Conservation (phyloP, 345 rosid species). For the Linum trigynum region DNA sequence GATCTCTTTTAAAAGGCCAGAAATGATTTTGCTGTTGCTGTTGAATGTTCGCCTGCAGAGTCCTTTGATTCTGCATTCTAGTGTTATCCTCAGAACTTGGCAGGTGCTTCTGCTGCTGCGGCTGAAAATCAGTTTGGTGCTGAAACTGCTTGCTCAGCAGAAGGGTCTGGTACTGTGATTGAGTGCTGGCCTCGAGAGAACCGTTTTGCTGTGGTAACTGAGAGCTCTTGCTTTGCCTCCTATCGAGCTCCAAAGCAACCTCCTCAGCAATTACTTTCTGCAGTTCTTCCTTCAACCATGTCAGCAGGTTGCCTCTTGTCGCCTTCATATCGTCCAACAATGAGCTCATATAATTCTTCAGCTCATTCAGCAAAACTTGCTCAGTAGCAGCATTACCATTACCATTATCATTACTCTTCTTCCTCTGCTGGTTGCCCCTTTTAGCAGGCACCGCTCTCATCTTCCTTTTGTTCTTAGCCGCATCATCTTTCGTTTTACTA, state of each 20-base stretch:
- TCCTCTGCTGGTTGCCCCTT: conserved; percentile 7
- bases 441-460: conserved; percentile 15
- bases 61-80: conserved; percentile 8
- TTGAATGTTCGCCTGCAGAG: conserved; percentile 10
- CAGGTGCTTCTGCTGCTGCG: conserved; percentile 17
- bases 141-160: conserved; percentile 16
- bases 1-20: conserved; percentile 9
- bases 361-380: conserved; percentile 24
- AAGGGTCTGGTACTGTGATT: conserved; percentile 7
- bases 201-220: conserved; percentile 12
- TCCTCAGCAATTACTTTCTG: conserved; percentile 28
- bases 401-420: conserved; percentile 16
- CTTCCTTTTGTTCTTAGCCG: not conserved
- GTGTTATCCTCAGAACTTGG: conserved; percentile 12
- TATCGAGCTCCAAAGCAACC: conserved; percentile 7
- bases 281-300: conserved; percentile 49
- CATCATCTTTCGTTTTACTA: not conserved
- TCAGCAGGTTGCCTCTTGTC: conserved; percentile 31
- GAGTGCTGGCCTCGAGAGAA: conserved; percentile 2
- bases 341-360: conserved; percentile 30
- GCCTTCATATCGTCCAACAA: conserved; percentile 42
- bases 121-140: conserved; percentile 14
- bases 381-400: conserved; percentile 11
- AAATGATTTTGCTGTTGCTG: conserved; percentile 9
- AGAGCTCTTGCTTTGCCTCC: conserved; percentile 11